Base-by-base conservation (phyloP, 345 rosid species). In the Noccaea caerulescens region DNA sequence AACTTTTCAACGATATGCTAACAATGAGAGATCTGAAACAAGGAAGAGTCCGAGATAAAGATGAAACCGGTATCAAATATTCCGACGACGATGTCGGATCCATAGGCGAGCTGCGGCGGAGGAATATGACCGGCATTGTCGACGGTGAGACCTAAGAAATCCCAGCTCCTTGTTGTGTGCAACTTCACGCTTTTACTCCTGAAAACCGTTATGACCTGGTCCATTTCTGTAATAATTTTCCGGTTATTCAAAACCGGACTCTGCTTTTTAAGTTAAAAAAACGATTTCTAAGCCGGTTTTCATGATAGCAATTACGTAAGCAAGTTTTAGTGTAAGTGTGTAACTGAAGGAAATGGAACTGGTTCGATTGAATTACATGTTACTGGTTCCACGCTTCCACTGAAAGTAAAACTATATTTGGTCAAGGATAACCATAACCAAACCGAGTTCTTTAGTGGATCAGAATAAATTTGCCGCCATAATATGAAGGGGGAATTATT, bases 151-250 rank as follows among this genome's bases (percentile, higher is more conserved):
- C 84, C 91, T 79, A 88, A 72, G 78, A 86, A 88, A 69, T 88
- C 89, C 91, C 91, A 88, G 72, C 91, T 86, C 78, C 91, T 88
- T 41, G 94, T 84, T 7, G 91, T 88, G 64, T 82, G 86, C 78
- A 84, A 64, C 77, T 84, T 73, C 65, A 82, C 68, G 47, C 63
- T 72, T 53, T 50, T 79, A 85, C 90, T 82, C 33, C 76, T 59
- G 63, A 83, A 83, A 57, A 85, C 81, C 30, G 90, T 84, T 49
- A 88, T 67, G 12, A 82, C 87, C 71, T 78, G 80, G 59, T 76
- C 69, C 82, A 76, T 68, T 23, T 77, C 93, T 86, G 79, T 75
- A 75, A 50, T 49, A 30, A 23, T 53, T 45, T 33, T 13, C 39
- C 60, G 27, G 43, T 70, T 57, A 61, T 4, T 10, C 1, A 3